A percentile compares a stretch with the other conserved stretches of the same genome.
Conservation (phyloP, 1,139 yeast genomes). For the Arxiozyma telluris region DNA sequence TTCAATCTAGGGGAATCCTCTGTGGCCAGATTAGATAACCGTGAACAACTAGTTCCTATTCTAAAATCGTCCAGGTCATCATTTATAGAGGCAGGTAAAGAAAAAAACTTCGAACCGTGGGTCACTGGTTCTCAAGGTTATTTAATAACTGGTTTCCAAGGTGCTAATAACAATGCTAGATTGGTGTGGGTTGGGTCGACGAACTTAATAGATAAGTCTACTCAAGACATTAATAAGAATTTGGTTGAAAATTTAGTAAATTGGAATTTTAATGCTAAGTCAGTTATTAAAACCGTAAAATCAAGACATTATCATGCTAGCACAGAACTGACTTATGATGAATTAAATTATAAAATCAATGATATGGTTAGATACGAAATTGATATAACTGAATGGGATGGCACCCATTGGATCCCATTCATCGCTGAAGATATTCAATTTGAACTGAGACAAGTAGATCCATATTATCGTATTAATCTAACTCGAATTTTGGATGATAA, state of each 20-base stretch:
- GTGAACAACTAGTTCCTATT: constrained; percentile 62
- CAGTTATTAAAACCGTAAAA: constrained; percentile 50
- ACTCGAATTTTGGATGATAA: constrained; percentile 24
- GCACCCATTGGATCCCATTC: constrained; percentile 61
- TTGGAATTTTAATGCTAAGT: constrained; percentile 72
- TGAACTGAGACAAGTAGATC: constrained; percentile 86
- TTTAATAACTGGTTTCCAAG: constrained; percentile 75
- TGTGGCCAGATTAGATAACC: constrained; percentile 49
- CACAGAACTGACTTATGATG: constrained; percentile 37
- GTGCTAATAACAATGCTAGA: constrained; percentile 64
- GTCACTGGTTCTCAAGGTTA: constrained; percentile 71
- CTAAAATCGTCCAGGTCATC: constrained; percentile 62
- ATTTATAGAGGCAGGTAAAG: constrained; percentile 33
- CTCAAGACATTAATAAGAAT: constrained; percentile 25
- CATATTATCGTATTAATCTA: constrained; percentile 75
- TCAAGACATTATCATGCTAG: constrained; percentile 42
- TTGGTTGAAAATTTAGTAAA: constrained; percentile 44
- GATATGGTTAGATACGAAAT: constrained; percentile 60
- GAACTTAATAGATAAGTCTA: constrained; percentile 38
- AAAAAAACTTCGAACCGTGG: constrained; percentile 50
- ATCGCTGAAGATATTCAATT: constrained; percentile 56
- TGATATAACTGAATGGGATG: constrained; percentile 58
- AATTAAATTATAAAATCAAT: constrained; percentile 55
- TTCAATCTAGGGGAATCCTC: constrained; percentile 34
- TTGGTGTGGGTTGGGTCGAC: constrained; percentile 70